phyloP scores from a whole-genome alignment of 768 basidiomycete genomes.

The Exidia glandulosa region DNA sequence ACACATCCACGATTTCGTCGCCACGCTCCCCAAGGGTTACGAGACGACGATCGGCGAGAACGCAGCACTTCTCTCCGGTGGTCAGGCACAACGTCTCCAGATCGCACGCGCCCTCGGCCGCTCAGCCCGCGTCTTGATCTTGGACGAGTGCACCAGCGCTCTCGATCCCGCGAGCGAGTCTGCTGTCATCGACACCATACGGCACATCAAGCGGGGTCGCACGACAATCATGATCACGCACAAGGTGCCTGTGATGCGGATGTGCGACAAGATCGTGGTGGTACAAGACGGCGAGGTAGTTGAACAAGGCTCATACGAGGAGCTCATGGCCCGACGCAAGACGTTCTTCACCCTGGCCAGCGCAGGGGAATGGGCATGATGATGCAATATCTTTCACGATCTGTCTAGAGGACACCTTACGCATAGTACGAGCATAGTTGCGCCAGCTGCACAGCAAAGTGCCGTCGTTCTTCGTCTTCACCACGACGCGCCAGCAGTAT shows the following conservation, averaged over 20 bases:
- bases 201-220: slow-evolving; percentile 46
- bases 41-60: slow-evolving; percentile 85
- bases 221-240: slow-evolving; percentile 93
- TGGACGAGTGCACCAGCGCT: slow-evolving; percentile 95
- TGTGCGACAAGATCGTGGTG: slow-evolving; percentile 84
- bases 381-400: background rate
- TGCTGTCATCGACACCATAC: slow-evolving; percentile 69
- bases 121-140: slow-evolving; percentile 58
- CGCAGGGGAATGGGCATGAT: slow-evolving; percentile 56
- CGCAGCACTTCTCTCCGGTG: slow-evolving; percentile 82
- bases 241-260: slow-evolving; percentile 78
- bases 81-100: slow-evolving; percentile 87
- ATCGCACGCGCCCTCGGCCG: slow-evolving; percentile 86
- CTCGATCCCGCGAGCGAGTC: slow-evolving; percentile 78
- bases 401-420: background rate
- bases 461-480: background rate
- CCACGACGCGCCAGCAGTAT: background rate
- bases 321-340: slow-evolving; percentile 54
- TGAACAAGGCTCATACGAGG: slow-evolving; percentile 69
- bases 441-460: background rate
- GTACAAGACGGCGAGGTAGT: slow-evolving; percentile 64
- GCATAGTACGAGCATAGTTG: background rate
- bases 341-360: slow-evolving; percentile 67
- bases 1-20: slow-evolving; percentile 80
- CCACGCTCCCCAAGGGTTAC: slow-evolving; percentile 70